Evolutionary conservation across 2,329 filamentous ascomycete species (phyloP), one percentile per base, ranked within the genome.

Genomic region (Stachybotrys elegans): DNA sequence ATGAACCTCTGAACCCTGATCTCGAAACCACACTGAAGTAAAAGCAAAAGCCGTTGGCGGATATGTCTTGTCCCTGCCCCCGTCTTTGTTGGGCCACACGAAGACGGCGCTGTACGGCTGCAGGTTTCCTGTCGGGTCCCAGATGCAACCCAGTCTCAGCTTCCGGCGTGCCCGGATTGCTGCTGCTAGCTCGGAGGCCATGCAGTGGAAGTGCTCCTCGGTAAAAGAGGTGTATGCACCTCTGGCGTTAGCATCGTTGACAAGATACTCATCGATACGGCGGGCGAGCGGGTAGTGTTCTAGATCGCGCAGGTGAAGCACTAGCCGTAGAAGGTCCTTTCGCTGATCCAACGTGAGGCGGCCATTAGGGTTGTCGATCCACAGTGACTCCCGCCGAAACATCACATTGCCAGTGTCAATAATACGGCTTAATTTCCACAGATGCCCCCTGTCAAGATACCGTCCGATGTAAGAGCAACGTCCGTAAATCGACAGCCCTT

Each of bases 401-500:
- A 12, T 37, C n/a, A n/a, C n/a, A n/a, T n/a, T n/a, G 2, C 48
- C 42, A 3, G 53, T 50, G 16, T 49, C 39, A 8, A 60, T 36
- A 13, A 40, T 40, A 5, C 42, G 45, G 2, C 45, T 49, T 2
- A 60, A 34, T 39, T 53, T 53, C 58, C 57, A 60, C 6, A 58
- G n/a, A 40, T 61, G 55, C 0, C 58, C 58, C 17, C 38, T 7
- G 57, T 54, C n/a, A 22, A 37, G 5, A 59, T 50, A 2, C 57
- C 57, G 4, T 17, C 17, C 2, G 25, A 22, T 0, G 44, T 54
- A 8, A 57, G 44, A 1, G 44, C 5, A 2, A 55, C 52, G 3
- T 54, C 8, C 2, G 43, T 41, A 13, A 58, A 52, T 3, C 57
- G 54, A 21, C 56, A 60, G 6, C 57, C 37, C 22, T 59, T 59